Evolutionary conservation across 306 rosid genomes (phyloP), one percentile per base, ranked within the genome.

Genomic region (Castanospermum australe): DNA sequence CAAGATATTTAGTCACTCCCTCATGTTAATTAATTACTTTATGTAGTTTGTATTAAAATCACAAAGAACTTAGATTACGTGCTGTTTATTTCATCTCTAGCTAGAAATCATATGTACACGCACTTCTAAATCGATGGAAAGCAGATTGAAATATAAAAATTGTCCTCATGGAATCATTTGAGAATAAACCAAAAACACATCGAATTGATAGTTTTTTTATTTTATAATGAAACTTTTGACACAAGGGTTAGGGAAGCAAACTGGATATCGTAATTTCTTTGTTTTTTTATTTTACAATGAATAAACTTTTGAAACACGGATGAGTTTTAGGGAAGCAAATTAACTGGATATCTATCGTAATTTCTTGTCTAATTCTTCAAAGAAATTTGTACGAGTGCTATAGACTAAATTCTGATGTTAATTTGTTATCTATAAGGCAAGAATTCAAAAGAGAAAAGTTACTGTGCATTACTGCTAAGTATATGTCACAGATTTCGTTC

Each of bases 1-100:
- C 38, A 50, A 70, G 41, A 65, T 73, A 55, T 65, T 81, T 73
- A 55, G 52, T 42, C 54, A 65, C 30, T 41, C 65, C 62, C 60
- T 55, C 22, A n/a, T 55, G 42, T 55, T 59, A 73, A n/a, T n/a
- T n/a, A n/a, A 80, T 71, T 39, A 24, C 50, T 51, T 44, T 61
- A 4, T 61, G 45, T 24, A 68, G 17, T 41, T 44, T 68, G 76
- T 59, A 79, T 60, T 18, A 61, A 50, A 25, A n/a, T n/a, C n/a
- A n/a, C n/a, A n/a, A n/a, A n/a, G n/a, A n/a, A n/a, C n/a, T n/a
- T n/a, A n/a, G n/a, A n/a, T n/a, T n/a, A n/a, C n/a, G n/a, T n/a
- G n/a, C n/a, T 76, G 25, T 21, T 76, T 48, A 20, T 21, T 39
- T 48, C 38, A 18, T 42, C 36, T 52, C 55, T 36, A 7, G 45